Conservation (phyloP, 805 yeast species). For the Yarrowia sp. region DNA sequence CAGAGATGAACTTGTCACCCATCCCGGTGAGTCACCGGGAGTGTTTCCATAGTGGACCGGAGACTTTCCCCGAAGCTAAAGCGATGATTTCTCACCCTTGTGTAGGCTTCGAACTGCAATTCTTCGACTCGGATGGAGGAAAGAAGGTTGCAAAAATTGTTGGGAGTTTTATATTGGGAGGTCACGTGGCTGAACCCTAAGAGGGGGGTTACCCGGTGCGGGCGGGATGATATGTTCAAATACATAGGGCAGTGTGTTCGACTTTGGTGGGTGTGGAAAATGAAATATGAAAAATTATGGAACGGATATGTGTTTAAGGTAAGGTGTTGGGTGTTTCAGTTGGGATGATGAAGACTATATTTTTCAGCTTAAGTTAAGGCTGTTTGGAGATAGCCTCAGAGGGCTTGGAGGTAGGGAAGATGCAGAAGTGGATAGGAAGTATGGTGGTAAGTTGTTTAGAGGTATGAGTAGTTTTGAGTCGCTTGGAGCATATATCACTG, state of each 20-base stretch:
- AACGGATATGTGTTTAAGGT: neutral
- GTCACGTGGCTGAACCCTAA: slow-evolving; percentile 3
- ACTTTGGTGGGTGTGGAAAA: neutral
- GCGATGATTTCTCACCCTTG: slow-evolving; percentile 27
- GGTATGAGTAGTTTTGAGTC: no score
- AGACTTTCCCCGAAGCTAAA: slow-evolving; percentile 42
- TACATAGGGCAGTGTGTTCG: neutral
- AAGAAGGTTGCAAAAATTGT: slow-evolving; percentile 5
- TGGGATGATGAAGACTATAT: no score
- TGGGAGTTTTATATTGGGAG: neutral
- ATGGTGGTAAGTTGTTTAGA: no score
- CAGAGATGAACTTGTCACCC: slow-evolving; percentile 17
- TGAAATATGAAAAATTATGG: neutral
- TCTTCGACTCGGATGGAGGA: slow-evolving; percentile 31
- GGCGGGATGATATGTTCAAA: neutral
- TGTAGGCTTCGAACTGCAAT: slow-evolving; percentile 40
- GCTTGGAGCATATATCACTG: no score
- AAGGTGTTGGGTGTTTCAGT: no score
- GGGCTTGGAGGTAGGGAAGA: no score
- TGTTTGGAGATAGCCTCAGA: no score
- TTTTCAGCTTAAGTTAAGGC: no score
- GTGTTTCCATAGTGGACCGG: slow-evolving; percentile 40
- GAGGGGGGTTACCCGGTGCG: neutral
- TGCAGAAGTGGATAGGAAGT: no score
- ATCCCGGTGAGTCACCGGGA: slow-evolving; percentile 29